These are phyloP conservation scores for Tuber microsphaerosporum DNA, from an alignment of 495 filamentous ascomycete genomes.

Conservation along the genomic window DNA sequence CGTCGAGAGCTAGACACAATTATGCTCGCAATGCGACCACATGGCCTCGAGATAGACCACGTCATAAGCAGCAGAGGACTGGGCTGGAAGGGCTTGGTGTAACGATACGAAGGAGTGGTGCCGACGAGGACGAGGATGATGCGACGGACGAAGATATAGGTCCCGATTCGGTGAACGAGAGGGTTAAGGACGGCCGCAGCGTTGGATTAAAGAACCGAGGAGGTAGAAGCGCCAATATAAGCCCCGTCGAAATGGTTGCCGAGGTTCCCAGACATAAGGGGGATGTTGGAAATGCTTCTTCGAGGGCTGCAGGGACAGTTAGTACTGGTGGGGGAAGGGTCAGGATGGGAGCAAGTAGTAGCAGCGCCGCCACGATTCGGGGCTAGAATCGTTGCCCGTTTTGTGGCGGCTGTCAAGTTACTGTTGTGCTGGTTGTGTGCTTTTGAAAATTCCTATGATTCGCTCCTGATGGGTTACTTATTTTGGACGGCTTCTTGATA, in stretches of 20 bases:
- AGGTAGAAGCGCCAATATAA: constrained; percentile 20
- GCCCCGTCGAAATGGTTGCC: constrained; percentile 8
- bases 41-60: constrained; percentile 38
- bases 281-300: constrained; percentile 14
- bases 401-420: constrained; percentile 1
- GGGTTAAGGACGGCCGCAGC: constrained; percentile 12
- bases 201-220: constrained; percentile 8
- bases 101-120: constrained; percentile 19
- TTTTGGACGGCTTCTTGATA: constrained; percentile 36
- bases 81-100: constrained; percentile 32
- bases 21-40: constrained; percentile 40
- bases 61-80: constrained; percentile 36
- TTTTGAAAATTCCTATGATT: constrained; percentile 3
- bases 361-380: background rate
- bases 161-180: constrained; percentile 35
- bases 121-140: constrained; percentile 29
- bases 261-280: constrained; percentile 14
- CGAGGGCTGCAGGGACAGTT: constrained; percentile 9
- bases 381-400: constrained; percentile 1
- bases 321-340: constrained; percentile 16
- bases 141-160: constrained; percentile 34
- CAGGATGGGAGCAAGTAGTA: constrained; percentile 18
- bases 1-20: constrained; percentile 26
- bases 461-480: constrained; percentile 18
- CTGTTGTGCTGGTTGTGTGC: constrained; percentile 1